phyloP scores from a whole-genome alignment of 2,329 filamentous ascomycete species.

The Alternaria postmessia region DNA sequence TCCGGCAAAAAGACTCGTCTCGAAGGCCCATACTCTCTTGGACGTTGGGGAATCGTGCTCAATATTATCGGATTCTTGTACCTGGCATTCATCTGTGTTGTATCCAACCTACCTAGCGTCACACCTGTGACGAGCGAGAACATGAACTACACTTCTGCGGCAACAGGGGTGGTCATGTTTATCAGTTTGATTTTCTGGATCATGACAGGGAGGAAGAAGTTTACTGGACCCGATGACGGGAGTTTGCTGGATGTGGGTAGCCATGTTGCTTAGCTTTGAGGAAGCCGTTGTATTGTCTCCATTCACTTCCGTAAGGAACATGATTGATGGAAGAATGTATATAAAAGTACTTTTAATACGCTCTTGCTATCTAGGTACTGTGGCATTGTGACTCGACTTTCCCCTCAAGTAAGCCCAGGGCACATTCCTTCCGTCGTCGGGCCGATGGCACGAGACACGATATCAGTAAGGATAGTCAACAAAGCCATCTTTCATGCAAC shows the following conservation, averaged over 20 bases:
- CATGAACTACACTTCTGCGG: slow-evolving; percentile 68
- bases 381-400: neutral
- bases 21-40: slow-evolving; percentile 57
- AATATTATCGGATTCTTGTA: slow-evolving; percentile 63
- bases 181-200: slow-evolving; percentile 62
- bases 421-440: neutral
- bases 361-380: neutral
- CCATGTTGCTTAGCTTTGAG: neutral
- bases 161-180: slow-evolving; percentile 63
- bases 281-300: neutral
- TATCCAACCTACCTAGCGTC: slow-evolving; percentile 64
- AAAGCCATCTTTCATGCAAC: neutral
- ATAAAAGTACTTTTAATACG: neutral
- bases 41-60: slow-evolving; percentile 53
- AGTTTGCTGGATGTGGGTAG: slow-evolving; percentile 56
- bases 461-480: neutral
- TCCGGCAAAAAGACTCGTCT: slow-evolving; percentile 54
- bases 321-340: neutral
- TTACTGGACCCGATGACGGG: slow-evolving; percentile 57
- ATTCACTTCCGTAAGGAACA: too few species aligned
- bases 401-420: neutral
- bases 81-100: slow-evolving; percentile 63
- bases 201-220: slow-evolving; percentile 59
- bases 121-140: slow-evolving; percentile 62
- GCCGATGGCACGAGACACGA: neutral